Percentiles rank a stretch among this genome's conserved stretches.
These are phyloP conservation scores for Fusarium oxysporum DNA, from an alignment of 2,329 filamentous ascomycete genomes.

Conservation along the genomic window DNA sequence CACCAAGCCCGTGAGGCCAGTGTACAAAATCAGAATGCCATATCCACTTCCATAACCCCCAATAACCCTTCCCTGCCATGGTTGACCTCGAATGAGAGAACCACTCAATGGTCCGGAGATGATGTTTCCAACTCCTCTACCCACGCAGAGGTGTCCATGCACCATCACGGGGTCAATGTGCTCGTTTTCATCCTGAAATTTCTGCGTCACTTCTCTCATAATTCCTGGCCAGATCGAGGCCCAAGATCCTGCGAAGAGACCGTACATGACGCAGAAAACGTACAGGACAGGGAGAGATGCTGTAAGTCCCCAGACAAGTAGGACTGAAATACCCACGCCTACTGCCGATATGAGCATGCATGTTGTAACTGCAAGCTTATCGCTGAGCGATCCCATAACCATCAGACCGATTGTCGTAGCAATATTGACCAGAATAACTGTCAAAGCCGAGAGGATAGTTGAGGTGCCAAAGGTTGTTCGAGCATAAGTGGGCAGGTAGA, in stretches of 20 bases:
- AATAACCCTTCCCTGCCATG: constrained; percentile 54
- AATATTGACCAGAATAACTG: constrained; percentile 66
- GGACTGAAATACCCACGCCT: constrained; percentile 63
- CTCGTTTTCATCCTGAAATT: constrained; percentile 13
- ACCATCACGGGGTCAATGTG: constrained; percentile 59
- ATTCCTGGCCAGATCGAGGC: constrained; percentile 68
- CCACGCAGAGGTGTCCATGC: constrained; percentile 65
- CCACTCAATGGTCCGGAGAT: constrained; percentile 65
- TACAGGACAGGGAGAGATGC: constrained; percentile 63
- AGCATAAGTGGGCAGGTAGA: constrained; percentile 68
- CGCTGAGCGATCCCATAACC: constrained; percentile 55
- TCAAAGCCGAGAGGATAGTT: constrained; percentile 60
- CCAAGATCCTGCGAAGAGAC: constrained; percentile 71
- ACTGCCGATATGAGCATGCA: constrained; percentile 65
- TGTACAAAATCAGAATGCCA: constrained; percentile 67
- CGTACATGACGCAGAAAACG: constrained; percentile 70
- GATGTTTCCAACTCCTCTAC: constrained; percentile 69
- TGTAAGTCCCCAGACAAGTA: constrained; percentile 69
- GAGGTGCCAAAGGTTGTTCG: constrained; percentile 56
- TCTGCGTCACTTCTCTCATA: constrained; percentile 53
- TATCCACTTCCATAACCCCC: constrained; percentile 64
- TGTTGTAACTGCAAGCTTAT: constrained; percentile 60
- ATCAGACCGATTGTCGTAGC: constrained; percentile 66
- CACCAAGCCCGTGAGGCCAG: constrained; percentile 51
- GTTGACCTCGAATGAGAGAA: constrained; percentile 56